A percentile compares a stretch with the other conserved stretches of the same genome.
Conservation (phyloP, 2,329 filamentous ascomycete species). For the Colletotrichum tabaci region DNA sequence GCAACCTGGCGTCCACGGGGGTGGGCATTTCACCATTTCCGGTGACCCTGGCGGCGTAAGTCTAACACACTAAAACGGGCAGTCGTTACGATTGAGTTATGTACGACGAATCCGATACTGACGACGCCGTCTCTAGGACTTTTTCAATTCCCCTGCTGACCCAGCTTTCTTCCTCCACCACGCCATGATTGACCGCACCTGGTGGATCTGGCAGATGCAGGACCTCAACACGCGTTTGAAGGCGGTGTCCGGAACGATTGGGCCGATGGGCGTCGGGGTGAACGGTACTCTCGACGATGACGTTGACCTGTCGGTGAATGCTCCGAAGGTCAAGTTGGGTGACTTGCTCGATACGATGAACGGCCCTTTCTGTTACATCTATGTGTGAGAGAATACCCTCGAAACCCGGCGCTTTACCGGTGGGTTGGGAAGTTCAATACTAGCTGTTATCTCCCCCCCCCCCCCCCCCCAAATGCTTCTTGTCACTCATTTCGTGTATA, state of each 20-base stretch:
- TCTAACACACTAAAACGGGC: neutral
- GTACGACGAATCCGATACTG: neutral
- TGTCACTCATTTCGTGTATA: no score
- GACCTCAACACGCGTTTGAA: slow-evolving; percentile 39
- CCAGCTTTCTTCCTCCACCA: slow-evolving; percentile 49
- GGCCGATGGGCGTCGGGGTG: slow-evolving; percentile 28
- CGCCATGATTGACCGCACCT: slow-evolving; percentile 48
- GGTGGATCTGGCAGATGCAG: slow-evolving; percentile 47
- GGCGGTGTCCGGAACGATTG: slow-evolving; percentile 39
- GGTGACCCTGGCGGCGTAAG: slow-evolving; percentile 51
- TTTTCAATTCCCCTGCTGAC: slow-evolving; percentile 50
- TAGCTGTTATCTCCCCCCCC: no score
- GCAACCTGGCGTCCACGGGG: slow-evolving; percentile 52
- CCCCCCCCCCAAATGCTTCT: no score
- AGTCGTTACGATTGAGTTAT: no score
- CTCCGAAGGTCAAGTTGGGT: slow-evolving; percentile 47
- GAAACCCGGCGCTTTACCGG: no score
- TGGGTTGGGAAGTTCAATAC: no score
- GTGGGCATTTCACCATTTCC: slow-evolving; percentile 57
- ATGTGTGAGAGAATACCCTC: slow-evolving; percentile 32
- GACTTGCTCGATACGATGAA: slow-evolving; percentile 50
- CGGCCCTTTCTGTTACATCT: slow-evolving; percentile 52
- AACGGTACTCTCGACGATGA: slow-evolving; percentile 44
- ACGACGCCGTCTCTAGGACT: slow-evolving; percentile 41
- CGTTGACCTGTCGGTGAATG: slow-evolving; percentile 47